Evolutionary conservation across 1,284 basidiomycete genomes (phyloP), one percentile per base, ranked within the genome.

Genomic region (Lentinula novae-zelandiae): DNA sequence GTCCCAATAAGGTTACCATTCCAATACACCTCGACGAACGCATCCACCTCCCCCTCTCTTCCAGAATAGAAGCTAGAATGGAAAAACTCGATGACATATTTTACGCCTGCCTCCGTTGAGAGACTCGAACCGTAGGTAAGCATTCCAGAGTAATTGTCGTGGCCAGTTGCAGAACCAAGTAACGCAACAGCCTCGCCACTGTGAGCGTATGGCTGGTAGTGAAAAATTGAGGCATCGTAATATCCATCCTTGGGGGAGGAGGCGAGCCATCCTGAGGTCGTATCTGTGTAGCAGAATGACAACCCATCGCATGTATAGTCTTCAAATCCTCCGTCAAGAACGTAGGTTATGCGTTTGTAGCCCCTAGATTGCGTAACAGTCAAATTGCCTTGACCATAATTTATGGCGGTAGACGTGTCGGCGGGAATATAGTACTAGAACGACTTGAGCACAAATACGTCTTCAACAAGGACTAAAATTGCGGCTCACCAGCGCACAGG

Each of bases 51-150:
- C 4, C 64, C 58, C 9, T 63, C 60, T 1, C 62, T 60, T 17
- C 68, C 70, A 57, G 68, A 70, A 66, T 71, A 76, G 3, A 67
- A 63, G 63, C 73, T 75, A 46, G 69, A 68, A 48, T 71, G 68
- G 72, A 76, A 76, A 66, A 75, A 75, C 48, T 69, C 67, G 52
- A 76, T 67, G 8, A 63, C 62, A 58, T 77, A 77, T 34, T 53
- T 65, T 62, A 69, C 67, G 15, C 71, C 72, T 0, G 66, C 62
- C 15, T 66, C 66, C 10, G 73, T 75, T 3, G 65, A 56, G 1
- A 75, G 64, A 5, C 66, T 64, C 3, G 67, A 27, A 0, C 69
- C 57, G 3, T 68, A 66, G 0, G 66, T 66, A 49, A 77, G 68
- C 0, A 70, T 73, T 7, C 75, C 74, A 2, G 72, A 33, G 38